Evolutionary conservation across 257 asterid genomes (phyloP), one percentile per base, ranked within the genome.

Genomic region (Nicotiana benthamiana): DNA sequence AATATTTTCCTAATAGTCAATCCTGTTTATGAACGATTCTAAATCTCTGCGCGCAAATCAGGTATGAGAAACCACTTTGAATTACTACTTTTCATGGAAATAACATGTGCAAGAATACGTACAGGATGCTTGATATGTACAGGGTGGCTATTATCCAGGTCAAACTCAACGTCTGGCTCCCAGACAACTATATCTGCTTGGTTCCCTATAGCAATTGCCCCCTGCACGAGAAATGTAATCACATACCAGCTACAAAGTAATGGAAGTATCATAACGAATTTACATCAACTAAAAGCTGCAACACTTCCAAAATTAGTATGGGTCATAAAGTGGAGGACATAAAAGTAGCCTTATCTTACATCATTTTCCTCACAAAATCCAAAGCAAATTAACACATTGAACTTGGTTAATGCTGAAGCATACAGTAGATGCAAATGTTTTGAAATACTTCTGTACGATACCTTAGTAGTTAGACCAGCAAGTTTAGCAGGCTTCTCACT

Each of bases 401-500:
- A 70, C 32, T 20, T 40, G 77, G 22, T 72, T 15, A 72, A 72
- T 22, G 4, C 36, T 13, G 0, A 26, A 22, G 22, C 32, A 30
- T 30, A 30, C 32, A 46, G 60, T 24, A 72, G 60, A 46, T 46
- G 40, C 8, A 48, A 24, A 30, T 30, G 1, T 32, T 0, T 10
- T 28, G 3, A 78, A 7, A 66, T 20, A 13, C n/a, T 36, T 60
- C 57, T 9, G 62, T 17, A 22, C 15, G 26, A 59, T 79, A 95
- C 99, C 92, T 96, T 96, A 12, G 84, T 86, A 74, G 85, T 83
- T 78, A 89, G 93, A 32, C 95, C 93, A 68, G 99, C 96, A 75
- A 94, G 97, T 82, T 94, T 92, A 11, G 99, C 99, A 1, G 99
- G 99, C 86, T 83, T 92, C 89, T 94, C 99, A 61, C 97, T 91